Base-by-base conservation (phyloP, 345 rosid species). In the Populus pruinosa region DNA sequence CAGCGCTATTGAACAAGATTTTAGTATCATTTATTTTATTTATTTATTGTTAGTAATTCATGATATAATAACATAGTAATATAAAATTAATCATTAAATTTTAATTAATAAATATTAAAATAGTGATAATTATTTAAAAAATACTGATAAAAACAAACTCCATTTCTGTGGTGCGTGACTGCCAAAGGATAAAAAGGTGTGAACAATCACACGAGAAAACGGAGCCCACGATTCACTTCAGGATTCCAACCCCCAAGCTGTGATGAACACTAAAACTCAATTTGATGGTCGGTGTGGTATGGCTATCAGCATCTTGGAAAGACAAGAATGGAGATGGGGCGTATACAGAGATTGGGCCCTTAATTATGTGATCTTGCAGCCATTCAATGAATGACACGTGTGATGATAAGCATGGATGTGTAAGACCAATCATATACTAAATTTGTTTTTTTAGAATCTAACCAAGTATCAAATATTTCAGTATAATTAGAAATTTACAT, bases 351-450 rank as follows among this genome's bases (percentile, higher is more conserved):
- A 39, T 39, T 47, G 18, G 50, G 59, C 2, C 23, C 59, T 33
- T 33, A 33, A 53, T 18, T 20, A 0, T 1, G 13, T 38, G 9
- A 16, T 7, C 9, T 20, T n/a, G 2, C 10, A 25, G 2, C 75
- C 88, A 79, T 9, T 72, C 72, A 27, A 4, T 33, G 35, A 23
- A n/a, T 21, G 82, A 12, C 76, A 81, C 56, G 76, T 63, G 83
- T 71, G 53, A 1, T 2, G 81, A 81, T 78, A 71, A 82, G 80
- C 69, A 39, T 27, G n/a, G n/a, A n/a, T n/a, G n/a, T n/a, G n/a
- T n/a, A n/a, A n/a, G n/a, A n/a, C n/a, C n/a, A n/a, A n/a, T n/a
- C n/a, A n/a, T n/a, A n/a, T n/a, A n/a, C n/a, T n/a, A n/a, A n/a
- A n/a, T n/a, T n/a, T n/a, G n/a, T n/a, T n/a, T n/a, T n/a, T n/a